Evolutionary conservation across 805 yeast genomes (phyloP).

Genomic region (Yamadazyma endophytica): DNA sequence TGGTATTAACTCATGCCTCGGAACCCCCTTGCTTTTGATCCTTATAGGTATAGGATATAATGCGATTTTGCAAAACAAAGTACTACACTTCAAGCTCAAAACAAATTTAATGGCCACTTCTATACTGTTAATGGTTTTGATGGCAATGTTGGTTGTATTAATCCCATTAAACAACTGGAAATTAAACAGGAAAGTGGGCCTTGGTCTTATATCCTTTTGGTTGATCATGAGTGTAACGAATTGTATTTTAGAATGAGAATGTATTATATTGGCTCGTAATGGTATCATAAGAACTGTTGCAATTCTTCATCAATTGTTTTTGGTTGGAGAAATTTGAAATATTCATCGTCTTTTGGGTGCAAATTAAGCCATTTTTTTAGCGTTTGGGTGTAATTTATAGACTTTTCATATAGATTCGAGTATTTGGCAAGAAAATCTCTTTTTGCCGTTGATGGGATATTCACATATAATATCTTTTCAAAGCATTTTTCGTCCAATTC

Average conservation of each 20-base stretch:
- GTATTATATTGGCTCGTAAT: no score
- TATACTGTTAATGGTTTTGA: constrained; percentile 20
- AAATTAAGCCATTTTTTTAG: no score
- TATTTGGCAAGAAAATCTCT: no score
- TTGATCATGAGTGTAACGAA: constrained; percentile 16
- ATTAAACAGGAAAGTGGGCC: constrained; percentile 28
- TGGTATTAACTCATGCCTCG: constrained; percentile 51
- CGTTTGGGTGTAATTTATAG: no score
- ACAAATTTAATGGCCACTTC: constrained; percentile 23
- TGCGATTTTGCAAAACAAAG: constrained; percentile 23
- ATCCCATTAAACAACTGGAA: constrained; percentile 32
- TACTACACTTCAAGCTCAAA: constrained; percentile 5
- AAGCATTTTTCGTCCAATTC: no score
- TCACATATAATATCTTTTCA: no score
- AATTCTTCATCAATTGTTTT: no score
- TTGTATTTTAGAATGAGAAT: constrained; percentile 5
- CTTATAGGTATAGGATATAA: constrained; percentile 50
- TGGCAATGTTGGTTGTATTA: constrained; percentile 18
- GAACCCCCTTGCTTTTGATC: constrained; percentile 48
- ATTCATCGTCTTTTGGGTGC: no score
- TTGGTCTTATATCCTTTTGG: constrained; percentile 16
- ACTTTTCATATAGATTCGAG: no score
- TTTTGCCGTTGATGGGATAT: no score
- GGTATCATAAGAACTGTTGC: no score
- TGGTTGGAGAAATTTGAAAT: no score